Evolutionary conservation across 768 basidiomycete genomes (phyloP), one percentile per base, ranked within the genome.

Genomic region (Boletus subparvulus): DNA sequence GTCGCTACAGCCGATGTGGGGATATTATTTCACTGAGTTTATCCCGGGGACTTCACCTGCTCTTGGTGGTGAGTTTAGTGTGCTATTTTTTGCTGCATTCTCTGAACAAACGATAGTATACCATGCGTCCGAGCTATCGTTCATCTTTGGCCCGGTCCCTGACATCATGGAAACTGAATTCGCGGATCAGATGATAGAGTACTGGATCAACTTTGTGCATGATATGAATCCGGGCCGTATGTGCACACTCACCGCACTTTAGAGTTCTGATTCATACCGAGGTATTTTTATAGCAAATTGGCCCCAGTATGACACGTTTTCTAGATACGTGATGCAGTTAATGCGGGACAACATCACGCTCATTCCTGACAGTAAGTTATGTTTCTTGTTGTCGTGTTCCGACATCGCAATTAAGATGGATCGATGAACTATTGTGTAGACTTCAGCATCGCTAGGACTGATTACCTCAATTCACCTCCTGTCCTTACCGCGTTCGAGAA

Each of bases 221-320:
- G 81, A 85, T 59, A 72, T 85, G 49, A 74, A 78, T 55, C 85
- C 83, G 4, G 83, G 84, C 37, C 45, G 84, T 84, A 56, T 26
- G 78, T 69, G 19, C 9, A n/a, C 46, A 11, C 12, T 36, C 8
- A n/a, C 21, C 4, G 3, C 17, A 3, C 17, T 26, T 69, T 30
- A 44, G 13, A n/a, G 3, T 1, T 1, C 3, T 28, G 6, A 39
- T 42, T 41, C 26, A 36, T 16, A 39, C 21, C 11, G 3, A 40
- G 4, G 33, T 32, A 13, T 35, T 33, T 32, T 35, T 11, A 7
- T 32, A 65, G 63, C 46, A 24, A 42, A 52, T 45, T 86, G 83
- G 85, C 76, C 80, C 0, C 73, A 58, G 17, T 84, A 76, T 58
- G 74, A 72, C 2, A 32, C 63, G 1, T 47, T 65, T 4, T 66